Evolutionary conservation across 2,329 filamentous ascomycete species (phyloP), one percentile per base, ranked within the genome.

Genomic region (Blumeria graminis): DNA sequence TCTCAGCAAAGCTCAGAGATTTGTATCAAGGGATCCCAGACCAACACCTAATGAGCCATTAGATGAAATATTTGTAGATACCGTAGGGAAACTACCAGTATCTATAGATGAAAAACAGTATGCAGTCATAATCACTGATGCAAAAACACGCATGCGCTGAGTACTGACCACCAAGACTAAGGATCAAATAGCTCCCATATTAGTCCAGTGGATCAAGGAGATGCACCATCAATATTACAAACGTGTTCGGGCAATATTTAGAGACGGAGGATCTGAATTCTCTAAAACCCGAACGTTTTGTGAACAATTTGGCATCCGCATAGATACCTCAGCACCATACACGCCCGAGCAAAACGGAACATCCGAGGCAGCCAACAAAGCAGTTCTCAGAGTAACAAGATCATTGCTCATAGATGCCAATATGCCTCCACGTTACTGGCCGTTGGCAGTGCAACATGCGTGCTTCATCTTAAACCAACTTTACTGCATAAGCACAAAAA

Each of bases 201-300:
- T 46, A 46, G n/a, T 46, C 8, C 11, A 46, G 9, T 46, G 41
- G 7, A 1, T 18, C 41, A 46, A 46, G 3, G 16, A 16, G 9
- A 14, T n/a, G 41, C 41, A 46, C 22, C 41, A 46, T 16, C 41
- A 46, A 18, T n/a, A 46, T 18, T 3, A 18, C n/a, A 46, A 46
- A 51, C 18, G 8, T 11, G 46, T 34, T 28, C 28, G 46, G 11
- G n/a, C 46, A 2, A 51, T 33, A n/a, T 51, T 32, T 34, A 32
- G 33, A 51, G 46, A 51, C n/a, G 22, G 46, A 13, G 46, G 46
- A 51, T 51, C 46, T 28, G 46, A 51, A 51, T 51, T 51, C 18
- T 33, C 11, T 13, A 28, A 18, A 28, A 51, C 33, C 10, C 28
- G 33, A 16, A 13, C 22, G 3, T 51, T 9, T 11, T 51, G 46